Evolutionary conservation across 345 rosid species (phyloP), one percentile per base, ranked within the genome.

Genomic region (Camelina hispida): DNA sequence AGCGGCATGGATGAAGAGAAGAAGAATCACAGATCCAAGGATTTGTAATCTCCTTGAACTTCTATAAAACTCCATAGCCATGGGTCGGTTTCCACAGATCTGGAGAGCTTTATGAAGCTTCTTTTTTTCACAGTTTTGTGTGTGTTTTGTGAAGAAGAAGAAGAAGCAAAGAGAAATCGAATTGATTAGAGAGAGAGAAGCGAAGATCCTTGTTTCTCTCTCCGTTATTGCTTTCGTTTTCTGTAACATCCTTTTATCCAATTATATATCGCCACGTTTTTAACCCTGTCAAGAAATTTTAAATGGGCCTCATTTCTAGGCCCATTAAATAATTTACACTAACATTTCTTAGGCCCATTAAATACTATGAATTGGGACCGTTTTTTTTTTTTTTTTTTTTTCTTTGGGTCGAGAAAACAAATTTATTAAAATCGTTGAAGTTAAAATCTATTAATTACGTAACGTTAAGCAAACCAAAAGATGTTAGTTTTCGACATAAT

Each of bases 1-100:
- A 20, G 75, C 83, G 68, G 79, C 79, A 60, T 85, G 89, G 84
- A 87, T 72, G 54, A 86, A 84, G 43, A 81, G 62, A 9, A 85
- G 80, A 72, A 78, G 18, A 66, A 88, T 4, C 34, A 22, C 72
- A 55, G 78, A 74, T 74, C 78, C 67, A 37, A 38, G 54, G 35
- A 28, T 5, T 3, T 16, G 14, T 48, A 16, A 11, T 63, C 53
- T 68, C 34, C 62, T 68, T 28, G 64, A 25, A 51, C 18, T 23
- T 28, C 34, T 55, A 37, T 71, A 64, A 25, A 66, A 58, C 67
- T 66, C 67, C 72, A 66, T 74, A 57, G 42, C 72, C 32, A 74
- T 74, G 40, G 64, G 14, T 28, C 30, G 5, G 28, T 62, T 62
- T 72, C 62, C 44, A 71, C 74, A 34, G 78, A 74, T 74, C 78